phyloP scores from a whole-genome alignment of 2,329 filamentous ascomycete genomes.

The Alternaria ventricosa region DNA sequence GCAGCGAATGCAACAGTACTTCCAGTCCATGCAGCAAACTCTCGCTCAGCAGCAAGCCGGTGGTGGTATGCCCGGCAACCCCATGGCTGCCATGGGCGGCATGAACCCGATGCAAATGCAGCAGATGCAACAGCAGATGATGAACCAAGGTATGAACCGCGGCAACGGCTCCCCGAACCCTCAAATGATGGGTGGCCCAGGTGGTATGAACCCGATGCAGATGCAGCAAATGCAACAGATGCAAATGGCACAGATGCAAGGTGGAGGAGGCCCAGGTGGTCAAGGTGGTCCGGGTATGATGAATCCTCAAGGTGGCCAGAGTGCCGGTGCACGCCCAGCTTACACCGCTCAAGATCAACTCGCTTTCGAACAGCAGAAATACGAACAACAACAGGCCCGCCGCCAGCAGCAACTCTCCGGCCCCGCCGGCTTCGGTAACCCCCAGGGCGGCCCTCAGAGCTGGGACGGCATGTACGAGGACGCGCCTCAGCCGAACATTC shows the following conservation, averaged over 20 bases:
- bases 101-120: slow-evolving; percentile 66
- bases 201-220: slow-evolving; percentile 73
- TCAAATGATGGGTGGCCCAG: slow-evolving; percentile 53
- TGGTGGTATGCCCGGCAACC: slow-evolving; percentile 40
- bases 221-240: slow-evolving; percentile 72
- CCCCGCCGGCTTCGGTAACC: slow-evolving; percentile 54
- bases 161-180: slow-evolving; percentile 42
- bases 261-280: slow-evolving; percentile 49
- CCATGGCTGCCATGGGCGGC: slow-evolving; percentile 57
- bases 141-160: slow-evolving; percentile 37
- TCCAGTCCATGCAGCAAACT: slow-evolving; percentile 91
- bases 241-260: slow-evolving; percentile 57
- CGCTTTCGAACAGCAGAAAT: slow-evolving; percentile 79
- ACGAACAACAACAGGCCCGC: slow-evolving; percentile 71
- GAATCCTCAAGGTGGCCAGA: slow-evolving; percentile 22
- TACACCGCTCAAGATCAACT: slow-evolving; percentile 76
- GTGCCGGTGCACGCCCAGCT: slow-evolving; percentile 51
- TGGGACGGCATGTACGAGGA: slow-evolving; percentile 99
- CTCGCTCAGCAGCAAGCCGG: slow-evolving; percentile 65
- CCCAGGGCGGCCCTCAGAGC: slow-evolving; percentile 72
- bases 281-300: slow-evolving; percentile 36
- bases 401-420: slow-evolving; percentile 56
- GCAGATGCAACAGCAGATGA: slow-evolving; percentile 50
- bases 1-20: slow-evolving; percentile 98
- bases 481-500: slow-evolving; percentile 79